These are phyloP conservation scores for Cryptococcus sp. DNA, from an alignment of 1,284 basidiomycete genomes.

Conservation along the genomic window DNA sequence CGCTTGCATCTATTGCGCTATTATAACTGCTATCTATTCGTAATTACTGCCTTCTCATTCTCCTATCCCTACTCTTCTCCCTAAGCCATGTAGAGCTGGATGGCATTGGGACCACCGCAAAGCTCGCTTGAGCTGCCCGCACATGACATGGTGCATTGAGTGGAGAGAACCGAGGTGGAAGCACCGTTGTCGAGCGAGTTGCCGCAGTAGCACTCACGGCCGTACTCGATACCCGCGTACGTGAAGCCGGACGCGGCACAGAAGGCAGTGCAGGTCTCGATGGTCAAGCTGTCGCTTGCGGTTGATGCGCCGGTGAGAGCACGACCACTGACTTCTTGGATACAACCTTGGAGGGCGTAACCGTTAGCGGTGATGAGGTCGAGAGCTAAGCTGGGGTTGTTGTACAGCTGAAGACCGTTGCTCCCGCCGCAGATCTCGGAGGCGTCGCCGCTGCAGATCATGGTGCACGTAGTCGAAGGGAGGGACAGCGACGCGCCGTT, in stretches of 20 bases:
- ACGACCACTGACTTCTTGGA: conserved; percentile 21
- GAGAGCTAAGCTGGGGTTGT: conserved; percentile 14
- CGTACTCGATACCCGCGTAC: conserved; percentile 28
- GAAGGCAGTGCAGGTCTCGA: conserved; percentile 22
- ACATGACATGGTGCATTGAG: conserved; percentile 1
- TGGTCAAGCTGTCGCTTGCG: conserved; percentile 20
- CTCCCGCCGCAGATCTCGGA: conserved; percentile 32
- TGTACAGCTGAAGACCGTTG: conserved; percentile 33
- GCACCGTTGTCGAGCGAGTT: conserved; percentile 8
- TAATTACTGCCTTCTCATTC: no score
- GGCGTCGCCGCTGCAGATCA: conserved; percentile 20
- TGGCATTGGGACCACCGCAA: not conserved
- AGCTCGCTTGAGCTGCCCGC: not conserved
- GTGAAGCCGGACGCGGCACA: conserved; percentile 12
- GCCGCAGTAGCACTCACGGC: conserved; percentile 37
- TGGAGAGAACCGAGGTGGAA: not conserved
- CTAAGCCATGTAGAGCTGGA: not conserved
- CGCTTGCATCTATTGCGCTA: no score
- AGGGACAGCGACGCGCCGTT: conserved; percentile 19
- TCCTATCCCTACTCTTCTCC: no score
- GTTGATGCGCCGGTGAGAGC: conserved; percentile 19
- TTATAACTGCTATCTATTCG: no score
- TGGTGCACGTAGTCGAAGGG: conserved; percentile 6
- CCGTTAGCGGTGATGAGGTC: conserved; percentile 11
- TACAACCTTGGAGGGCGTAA: conserved; percentile 21